Base-by-base conservation (phyloP, 768 basidiomycete species). In the Hebeloma cylindrosporum region DNA sequence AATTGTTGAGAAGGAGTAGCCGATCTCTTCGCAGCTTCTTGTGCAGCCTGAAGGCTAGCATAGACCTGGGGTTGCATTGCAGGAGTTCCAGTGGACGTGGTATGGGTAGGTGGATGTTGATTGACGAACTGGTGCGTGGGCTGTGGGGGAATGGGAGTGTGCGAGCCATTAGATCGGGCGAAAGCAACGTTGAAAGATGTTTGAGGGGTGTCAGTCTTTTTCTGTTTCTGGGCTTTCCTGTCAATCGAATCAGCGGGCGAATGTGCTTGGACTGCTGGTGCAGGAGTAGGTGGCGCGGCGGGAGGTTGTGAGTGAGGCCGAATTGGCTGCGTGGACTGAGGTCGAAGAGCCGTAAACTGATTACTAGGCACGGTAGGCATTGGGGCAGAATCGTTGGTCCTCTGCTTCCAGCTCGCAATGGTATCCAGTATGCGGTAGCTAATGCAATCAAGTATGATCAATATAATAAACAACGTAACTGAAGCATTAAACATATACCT, bases 371-470 rank as follows among this genome's bases (percentile, higher is more conserved):
- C 57, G 7, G 64, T 60, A 25, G 66, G 55, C 17, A 65, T 59
- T 25, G 64, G 55, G 30, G 64, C 59, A 10, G 47, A 51, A 40
- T 49, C 40, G 27, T 53, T 63, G 18, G 38, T 58, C 44, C 56
- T 48, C 43, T 60, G 63, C 60, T 38, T 60, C n/a, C n/a, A n/a
- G 51, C 29, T 59, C 21, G 59, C 48, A 21, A 64, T 63, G 32
- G 71, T 64, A 13, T 86, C 83, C 64, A 85, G 54, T 52, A 85
- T 70, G 23, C 72, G 69, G 59, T 80, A 85, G 43, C 83, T 85
- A 21, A 23, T 29, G 52, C 32, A 34, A 42, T 41, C 16, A 20
- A 17, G 17, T 10, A 47, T 31, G 31, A 32, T 18, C 35, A 41
- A 11, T 14, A 28, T 9, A 22, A 26, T 31, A 21, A 11, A 35